Evolutionary conservation across 179 eudicot genomes (phyloP).

Genomic region (Spergularia azorica): DNA sequence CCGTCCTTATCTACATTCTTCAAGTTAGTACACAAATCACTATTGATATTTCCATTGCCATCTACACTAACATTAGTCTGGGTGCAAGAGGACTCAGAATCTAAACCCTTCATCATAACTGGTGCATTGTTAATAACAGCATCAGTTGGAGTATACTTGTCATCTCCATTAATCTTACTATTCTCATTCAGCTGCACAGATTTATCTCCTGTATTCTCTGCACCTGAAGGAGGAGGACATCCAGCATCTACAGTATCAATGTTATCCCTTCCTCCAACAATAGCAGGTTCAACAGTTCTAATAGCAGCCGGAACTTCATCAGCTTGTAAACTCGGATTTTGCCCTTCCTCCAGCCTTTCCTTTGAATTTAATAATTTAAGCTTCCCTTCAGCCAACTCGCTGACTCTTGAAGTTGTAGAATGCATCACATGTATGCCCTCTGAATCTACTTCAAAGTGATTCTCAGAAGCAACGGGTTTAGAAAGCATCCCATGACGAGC

Average conservation of each 20-base stretch:
- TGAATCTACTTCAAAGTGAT: constrained; percentile 46
- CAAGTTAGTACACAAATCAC: constrained; percentile 39
- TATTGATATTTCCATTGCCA: constrained; percentile 47
- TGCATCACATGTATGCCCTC: constrained; percentile 44
- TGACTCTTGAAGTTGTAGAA: constrained; percentile 30
- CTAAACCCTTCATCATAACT: constrained; percentile 45
- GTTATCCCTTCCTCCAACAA: constrained; percentile 33
- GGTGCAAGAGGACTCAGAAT: constrained; percentile 67
- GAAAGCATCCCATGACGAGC: constrained; percentile 38
- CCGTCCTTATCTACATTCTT: constrained; percentile 50
- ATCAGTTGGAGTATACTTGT: constrained; percentile 34
- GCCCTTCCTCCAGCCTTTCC: constrained; percentile 38
- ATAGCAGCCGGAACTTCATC: constrained; percentile 33
- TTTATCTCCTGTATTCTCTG: constrained; percentile 39
- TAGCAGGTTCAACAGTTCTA: constrained; percentile 35
- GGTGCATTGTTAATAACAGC: constrained; percentile 34
- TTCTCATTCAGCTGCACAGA: constrained; percentile 43
- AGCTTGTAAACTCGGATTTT: constrained; percentile 30
- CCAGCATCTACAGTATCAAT: constrained; percentile 39
- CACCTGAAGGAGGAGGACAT: constrained; percentile 39
- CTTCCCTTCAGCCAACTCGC: constrained; percentile 36
- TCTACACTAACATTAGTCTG: constrained; percentile 45
- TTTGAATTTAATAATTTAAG: constrained; percentile 32
- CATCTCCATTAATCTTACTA: constrained; percentile 40
- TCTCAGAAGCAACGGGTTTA: constrained; percentile 41